Evolutionary conservation across 768 basidiomycete species (phyloP).

Genomic region (Collybia nuda): DNA sequence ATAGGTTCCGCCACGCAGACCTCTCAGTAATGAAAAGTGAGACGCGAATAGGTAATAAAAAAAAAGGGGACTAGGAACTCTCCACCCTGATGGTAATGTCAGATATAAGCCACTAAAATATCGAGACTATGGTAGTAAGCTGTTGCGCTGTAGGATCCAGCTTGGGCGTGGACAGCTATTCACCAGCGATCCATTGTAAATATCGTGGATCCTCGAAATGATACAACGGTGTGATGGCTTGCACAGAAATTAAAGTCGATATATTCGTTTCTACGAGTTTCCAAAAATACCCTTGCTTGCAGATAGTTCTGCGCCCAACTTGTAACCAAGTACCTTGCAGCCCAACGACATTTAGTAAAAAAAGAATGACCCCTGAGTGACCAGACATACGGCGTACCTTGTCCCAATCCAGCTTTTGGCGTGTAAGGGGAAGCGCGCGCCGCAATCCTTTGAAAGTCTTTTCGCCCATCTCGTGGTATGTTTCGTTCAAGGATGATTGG

Average conservation of each 20-base stretch:
- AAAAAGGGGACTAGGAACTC: no score
- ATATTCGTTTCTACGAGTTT: slow-evolving; percentile 20
- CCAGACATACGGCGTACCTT: slow-evolving; percentile 58
- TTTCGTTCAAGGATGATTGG: slow-evolving; percentile 75
- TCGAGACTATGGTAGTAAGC: no score
- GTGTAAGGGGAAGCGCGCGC: slow-evolving; percentile 87
- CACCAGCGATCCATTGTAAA: no score
- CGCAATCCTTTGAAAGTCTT: slow-evolving; percentile 91
- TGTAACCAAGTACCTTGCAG: slow-evolving; percentile 53
- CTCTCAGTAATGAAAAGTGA: no score
- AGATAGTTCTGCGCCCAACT: slow-evolving; percentile 73
- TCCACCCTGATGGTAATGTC: no score
- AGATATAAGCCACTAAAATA: no score
- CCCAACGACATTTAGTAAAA: background rate
- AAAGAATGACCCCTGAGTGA: background rate
- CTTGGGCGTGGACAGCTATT: no score
- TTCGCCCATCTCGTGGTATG: slow-evolving; percentile 89
- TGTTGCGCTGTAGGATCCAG: no score
- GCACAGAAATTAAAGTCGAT: background rate
- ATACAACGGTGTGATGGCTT: no score
- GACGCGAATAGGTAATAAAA: no score
- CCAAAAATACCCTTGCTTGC: slow-evolving; percentile 60
- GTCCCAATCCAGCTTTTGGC: slow-evolving; percentile 96
- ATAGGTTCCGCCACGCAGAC: no score
- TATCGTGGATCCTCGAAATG: no score